Evolutionary conservation across 2,329 filamentous ascomycete species (phyloP), one percentile per base, ranked within the genome.

Genomic region (Aspergillus latus): DNA sequence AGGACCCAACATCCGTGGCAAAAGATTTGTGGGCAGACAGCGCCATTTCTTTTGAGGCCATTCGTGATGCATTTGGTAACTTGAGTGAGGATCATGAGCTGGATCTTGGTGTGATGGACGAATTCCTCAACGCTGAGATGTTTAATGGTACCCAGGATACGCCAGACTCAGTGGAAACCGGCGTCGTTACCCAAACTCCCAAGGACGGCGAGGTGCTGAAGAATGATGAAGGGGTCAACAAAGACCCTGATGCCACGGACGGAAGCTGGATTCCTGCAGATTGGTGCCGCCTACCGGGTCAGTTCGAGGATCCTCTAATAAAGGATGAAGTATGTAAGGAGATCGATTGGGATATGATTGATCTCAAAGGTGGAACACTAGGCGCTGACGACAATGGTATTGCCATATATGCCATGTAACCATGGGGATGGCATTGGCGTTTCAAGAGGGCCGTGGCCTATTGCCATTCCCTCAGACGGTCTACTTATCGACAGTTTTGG

Each of bases 341-440:
- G 34, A 64, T 76, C 32, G 72, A 77, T 52, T 78, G 75, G 73
- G 73, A 76, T n/a, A 63, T 63, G 10, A 57, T 73, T 37, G 68
- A 72, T n/a, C 63, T 62, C 9, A 68, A 68, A 21, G 67, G 69
- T 30, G 62, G 64, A 26, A 63, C 67, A 15, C 56, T 64, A 44
- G 63, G 57, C 42, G 55, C 63, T 40, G 65, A 69, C 46, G 66
- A 66, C 49, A 59, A 57, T 46, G 63, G 59, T 7, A 65, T 70
- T 39, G 57, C 64, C 16, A 67, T 73, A 44, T 63, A 61, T 46
- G 62, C 67, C 39, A 62, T 67, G 55, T 72, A 59, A 65, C 30
- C 51, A 36, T 37, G 21, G 21, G 21, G 34, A 21, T 11, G 40
- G 54, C 10, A 42, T 53, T 48, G 59, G 55, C 57, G 51, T 50